These are phyloP conservation scores for Saccharomycopsis fermentans DNA, from an alignment of 805 yeast species.

Conservation along the genomic window DNA sequence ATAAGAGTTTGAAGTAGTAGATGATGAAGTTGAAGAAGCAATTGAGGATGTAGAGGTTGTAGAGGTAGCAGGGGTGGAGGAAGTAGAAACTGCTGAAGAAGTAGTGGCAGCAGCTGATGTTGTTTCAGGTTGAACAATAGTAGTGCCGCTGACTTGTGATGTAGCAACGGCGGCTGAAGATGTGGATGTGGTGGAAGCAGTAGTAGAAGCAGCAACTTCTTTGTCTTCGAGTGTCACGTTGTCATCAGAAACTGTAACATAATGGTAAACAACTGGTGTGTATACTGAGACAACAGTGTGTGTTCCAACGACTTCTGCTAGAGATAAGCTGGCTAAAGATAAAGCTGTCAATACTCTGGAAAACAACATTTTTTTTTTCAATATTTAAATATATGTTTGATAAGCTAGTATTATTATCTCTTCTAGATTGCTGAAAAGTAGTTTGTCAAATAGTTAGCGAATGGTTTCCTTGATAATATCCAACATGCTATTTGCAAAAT, in stretches of 20 bases:
- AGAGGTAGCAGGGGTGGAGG: neutral
- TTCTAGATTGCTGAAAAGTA: no score
- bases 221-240: neutral
- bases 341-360: neutral
- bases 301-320: neutral
- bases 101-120: neutral
- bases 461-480: no score
- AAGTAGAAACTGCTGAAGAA: neutral
- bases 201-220: neutral
- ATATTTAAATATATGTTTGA: neutral
- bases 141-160: neutral
- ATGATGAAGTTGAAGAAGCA: constrained; percentile 17
- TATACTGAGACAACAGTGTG: neutral
- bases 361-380: neutral
- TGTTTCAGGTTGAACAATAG: no score
- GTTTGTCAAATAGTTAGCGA: no score
- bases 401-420: neutral
- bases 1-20: constrained; percentile 10
- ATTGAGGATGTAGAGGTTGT: neutral
- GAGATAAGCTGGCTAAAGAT: neutral
- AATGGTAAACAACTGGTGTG: neutral
- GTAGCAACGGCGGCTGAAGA: neutral
- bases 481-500: no score
- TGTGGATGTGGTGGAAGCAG: neutral
- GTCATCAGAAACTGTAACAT: neutral